These are phyloP conservation scores for Talaromyces albobiverticillius DNA, from an alignment of 2,329 filamentous ascomycete genomes.

Conservation along the genomic window DNA sequence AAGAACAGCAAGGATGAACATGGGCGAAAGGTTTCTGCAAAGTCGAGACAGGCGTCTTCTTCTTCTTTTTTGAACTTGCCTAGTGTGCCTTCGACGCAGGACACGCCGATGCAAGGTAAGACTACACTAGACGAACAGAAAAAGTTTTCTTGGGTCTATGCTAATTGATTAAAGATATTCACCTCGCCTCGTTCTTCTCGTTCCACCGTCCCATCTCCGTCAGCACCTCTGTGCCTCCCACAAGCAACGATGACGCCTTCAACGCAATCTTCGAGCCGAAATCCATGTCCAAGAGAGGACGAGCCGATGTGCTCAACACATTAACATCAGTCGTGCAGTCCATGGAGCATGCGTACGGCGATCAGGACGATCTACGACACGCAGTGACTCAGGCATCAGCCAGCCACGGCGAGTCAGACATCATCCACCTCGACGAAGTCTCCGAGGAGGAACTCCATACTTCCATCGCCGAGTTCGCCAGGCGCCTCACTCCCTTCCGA, in stretches of 20 bases:
- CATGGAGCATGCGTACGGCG: conserved; percentile 39
- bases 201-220: conserved; percentile 92
- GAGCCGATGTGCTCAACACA: conserved; percentile 63
- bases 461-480: conserved; percentile 66
- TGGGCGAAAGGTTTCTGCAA: conserved; percentile 17
- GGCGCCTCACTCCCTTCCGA: conserved; percentile 74
- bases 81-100: conserved; percentile 49
- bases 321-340: conserved; percentile 49
- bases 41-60: conserved; percentile 30
- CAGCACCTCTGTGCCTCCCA: conserved; percentile 72
- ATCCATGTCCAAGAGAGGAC: conserved; percentile 39
- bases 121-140: neutral
- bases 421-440: conserved; percentile 42
- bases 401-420: conserved; percentile 18
- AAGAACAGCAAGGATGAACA: conserved; percentile 1
- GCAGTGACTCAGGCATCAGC: conserved; percentile 26
- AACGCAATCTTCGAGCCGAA: conserved; percentile 74
- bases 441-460: conserved; percentile 61
- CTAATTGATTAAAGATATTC: conserved; percentile 62
- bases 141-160: conserved; percentile 1
- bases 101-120: conserved; percentile 47
- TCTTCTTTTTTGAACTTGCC: conserved; percentile 43
- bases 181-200: conserved; percentile 90
- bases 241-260: conserved; percentile 71
- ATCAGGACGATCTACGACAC: conserved; percentile 33